A percentile compares a stretch with the other conserved stretches of the same genome.
Conservation (phyloP, 2,329 filamentous ascomycete genomes). For the Meredithiella fracta region DNA sequence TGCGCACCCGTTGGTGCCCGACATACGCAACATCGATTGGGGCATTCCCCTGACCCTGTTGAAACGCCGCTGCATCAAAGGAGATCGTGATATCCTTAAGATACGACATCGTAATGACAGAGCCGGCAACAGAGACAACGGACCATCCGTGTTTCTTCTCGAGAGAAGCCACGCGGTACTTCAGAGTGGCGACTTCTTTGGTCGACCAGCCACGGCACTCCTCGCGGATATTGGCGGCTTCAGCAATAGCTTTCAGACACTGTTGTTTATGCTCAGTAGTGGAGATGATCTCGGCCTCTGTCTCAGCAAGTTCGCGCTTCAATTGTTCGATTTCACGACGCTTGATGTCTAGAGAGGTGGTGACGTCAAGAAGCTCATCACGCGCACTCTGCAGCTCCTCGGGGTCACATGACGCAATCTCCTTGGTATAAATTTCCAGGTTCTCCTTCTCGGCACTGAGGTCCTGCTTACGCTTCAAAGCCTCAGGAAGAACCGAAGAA, state of each 20-base stretch:
- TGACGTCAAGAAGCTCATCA: slow-evolving; percentile 46
- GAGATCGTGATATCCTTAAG: slow-evolving; percentile 54
- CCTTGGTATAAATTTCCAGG: slow-evolving; percentile 54
- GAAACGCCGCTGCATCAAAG: slow-evolving; percentile 51
- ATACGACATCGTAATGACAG: slow-evolving; percentile 57
- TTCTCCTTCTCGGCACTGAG: slow-evolving; percentile 49
- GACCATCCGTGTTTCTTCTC: slow-evolving; percentile 56
- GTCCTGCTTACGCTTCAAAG: slow-evolving; percentile 42
- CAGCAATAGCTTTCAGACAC: slow-evolving; percentile 57
- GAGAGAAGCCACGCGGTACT: slow-evolving; percentile 50
- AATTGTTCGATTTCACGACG: slow-evolving; percentile 50
- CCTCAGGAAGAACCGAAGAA: slow-evolving; percentile 46
- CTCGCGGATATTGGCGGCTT: slow-evolving; percentile 69
- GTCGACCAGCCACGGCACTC: slow-evolving; percentile 81
- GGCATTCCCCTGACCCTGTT: slow-evolving; percentile 28
- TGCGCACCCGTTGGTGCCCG: slow-evolving; percentile 34
- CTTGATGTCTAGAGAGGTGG: slow-evolving; percentile 54
- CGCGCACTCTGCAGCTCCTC: slow-evolving; percentile 60
- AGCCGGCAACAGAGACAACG: slow-evolving; percentile 46
- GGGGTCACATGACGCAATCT: slow-evolving; percentile 65
- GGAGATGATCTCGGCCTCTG: slow-evolving; percentile 46
- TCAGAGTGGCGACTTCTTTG: slow-evolving; percentile 62
- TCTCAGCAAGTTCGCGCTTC: slow-evolving; percentile 48
- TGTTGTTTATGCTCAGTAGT: slow-evolving; percentile 46
- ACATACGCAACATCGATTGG: slow-evolving; percentile 57